These are phyloP conservation scores for Sporothrix phasma DNA, from an alignment of 2,329 filamentous ascomycete genomes.

Conservation along the genomic window DNA sequence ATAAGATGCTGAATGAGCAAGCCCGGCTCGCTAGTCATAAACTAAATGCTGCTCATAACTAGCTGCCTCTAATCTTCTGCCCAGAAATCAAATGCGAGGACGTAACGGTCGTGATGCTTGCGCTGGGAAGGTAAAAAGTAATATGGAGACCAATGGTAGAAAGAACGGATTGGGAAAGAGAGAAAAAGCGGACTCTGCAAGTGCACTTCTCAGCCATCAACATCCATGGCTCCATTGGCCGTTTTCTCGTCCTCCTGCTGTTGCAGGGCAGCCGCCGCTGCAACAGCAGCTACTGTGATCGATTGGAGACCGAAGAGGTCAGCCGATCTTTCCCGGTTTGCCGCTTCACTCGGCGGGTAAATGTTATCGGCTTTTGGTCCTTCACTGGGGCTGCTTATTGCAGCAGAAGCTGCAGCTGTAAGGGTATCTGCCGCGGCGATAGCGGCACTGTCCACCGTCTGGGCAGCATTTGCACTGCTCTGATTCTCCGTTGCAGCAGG, in stretches of 20 bases:
- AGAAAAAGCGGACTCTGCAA: neutral
- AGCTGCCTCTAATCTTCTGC: neutral
- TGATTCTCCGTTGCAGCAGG: neutral
- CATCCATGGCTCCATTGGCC: slow-evolving; percentile 11
- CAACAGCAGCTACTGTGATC: slow-evolving; percentile 11
- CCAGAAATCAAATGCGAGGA: neutral
- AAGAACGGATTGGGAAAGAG: neutral
- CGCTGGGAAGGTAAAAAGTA: neutral
- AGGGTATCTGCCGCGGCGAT: neutral
- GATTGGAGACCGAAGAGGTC: slow-evolving; percentile 1
- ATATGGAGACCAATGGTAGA: neutral
- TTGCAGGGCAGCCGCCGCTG: neutral
- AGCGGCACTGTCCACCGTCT: neutral
- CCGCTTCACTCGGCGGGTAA: neutral
- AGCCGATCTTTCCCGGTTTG: neutral
- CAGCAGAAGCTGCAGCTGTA: neutral
- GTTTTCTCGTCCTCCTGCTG: neutral
- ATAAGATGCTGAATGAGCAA: no score
- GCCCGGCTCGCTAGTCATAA: slow-evolving; percentile 8
- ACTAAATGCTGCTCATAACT: neutral
- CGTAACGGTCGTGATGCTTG: slow-evolving; percentile 16
- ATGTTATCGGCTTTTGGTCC: neutral
- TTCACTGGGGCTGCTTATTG: neutral
- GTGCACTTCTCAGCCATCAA: slow-evolving; percentile 13
- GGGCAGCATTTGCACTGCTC: neutral